phyloP scores from a whole-genome alignment of 306 rosid genomes.

The Datisca glomerata region DNA sequence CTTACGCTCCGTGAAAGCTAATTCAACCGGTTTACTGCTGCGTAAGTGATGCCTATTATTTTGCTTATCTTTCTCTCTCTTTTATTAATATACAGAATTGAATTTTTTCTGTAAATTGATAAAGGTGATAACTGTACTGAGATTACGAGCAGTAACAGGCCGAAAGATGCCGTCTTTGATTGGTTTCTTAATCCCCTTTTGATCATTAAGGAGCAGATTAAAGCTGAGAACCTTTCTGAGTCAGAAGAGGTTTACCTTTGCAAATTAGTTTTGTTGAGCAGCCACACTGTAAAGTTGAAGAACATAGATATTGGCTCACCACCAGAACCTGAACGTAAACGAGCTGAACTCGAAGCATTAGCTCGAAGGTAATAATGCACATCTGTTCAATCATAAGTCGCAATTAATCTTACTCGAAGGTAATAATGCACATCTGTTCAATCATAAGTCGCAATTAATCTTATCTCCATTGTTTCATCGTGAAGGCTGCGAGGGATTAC shows the following conservation, averaged over 20 bases:
- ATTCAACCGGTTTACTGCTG: conserved; percentile 50
- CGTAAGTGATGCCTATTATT: conserved; percentile 27
- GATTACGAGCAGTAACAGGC: conserved; percentile 63
- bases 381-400: no score
- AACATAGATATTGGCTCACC: conserved; percentile 28
- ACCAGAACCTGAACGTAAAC: conserved; percentile 69
- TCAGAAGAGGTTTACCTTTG: conserved; percentile 73
- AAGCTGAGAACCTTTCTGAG: conserved; percentile 66
- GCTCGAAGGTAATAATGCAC: conserved; percentile 99
- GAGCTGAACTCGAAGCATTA: conserved; percentile 79
- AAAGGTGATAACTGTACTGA: conserved; percentile 59
- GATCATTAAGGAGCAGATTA: conserved; percentile 85
- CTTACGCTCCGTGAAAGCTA: conserved; percentile 62
- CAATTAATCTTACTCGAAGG: no score
- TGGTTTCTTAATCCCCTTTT: conserved; percentile 86
- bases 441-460: no score
- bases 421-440: no score
- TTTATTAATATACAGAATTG: no score
- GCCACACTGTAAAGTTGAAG: conserved; percentile 56
- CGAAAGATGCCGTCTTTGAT: conserved; percentile 60
- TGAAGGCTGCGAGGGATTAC: conserved; percentile 83
- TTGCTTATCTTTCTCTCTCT: not conserved
- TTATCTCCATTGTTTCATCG: not conserved
- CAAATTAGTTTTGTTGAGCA: conserved; percentile 58
- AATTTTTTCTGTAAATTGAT: conserved; percentile 5